Conservation (phyloP, 768 basidiomycete genomes). For the Cystoderma amianthinum region DNA sequence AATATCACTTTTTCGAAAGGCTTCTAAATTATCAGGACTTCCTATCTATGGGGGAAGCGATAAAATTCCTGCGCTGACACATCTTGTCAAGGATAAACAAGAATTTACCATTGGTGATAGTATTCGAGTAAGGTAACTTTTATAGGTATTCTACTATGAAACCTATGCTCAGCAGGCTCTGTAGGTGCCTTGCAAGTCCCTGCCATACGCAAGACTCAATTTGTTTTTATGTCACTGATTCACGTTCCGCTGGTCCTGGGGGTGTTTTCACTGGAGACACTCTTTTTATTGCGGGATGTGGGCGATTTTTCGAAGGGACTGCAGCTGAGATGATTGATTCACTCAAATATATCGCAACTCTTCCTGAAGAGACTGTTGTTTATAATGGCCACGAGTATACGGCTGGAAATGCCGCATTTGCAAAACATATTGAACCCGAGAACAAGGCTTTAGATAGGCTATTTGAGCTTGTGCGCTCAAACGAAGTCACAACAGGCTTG, state of each 20-base stretch:
- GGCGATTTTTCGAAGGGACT: slow-evolving; percentile 90
- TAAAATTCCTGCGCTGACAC: slow-evolving; percentile 57
- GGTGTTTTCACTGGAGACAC: slow-evolving; percentile 95
- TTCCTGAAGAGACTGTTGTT: slow-evolving; percentile 76
- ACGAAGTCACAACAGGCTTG: slow-evolving; percentile 67
- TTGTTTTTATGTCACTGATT: slow-evolving; percentile 73
- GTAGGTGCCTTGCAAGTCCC: slow-evolving; percentile 77
- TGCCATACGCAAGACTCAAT: slow-evolving; percentile 98
- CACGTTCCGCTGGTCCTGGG: slow-evolving; percentile 38
- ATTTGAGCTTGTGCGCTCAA: slow-evolving; percentile 45
- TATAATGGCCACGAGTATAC: slow-evolving; percentile 96
- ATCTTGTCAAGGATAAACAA: slow-evolving; percentile 75
- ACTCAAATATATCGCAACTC: slow-evolving; percentile 56
- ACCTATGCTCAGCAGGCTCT: slow-evolving; percentile 1
- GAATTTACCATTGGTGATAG: slow-evolving; percentile 68
- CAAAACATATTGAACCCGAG: slow-evolving; percentile 46
- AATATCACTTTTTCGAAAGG: slow-evolving; percentile 26
- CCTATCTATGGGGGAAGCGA: slow-evolving; percentile 80
- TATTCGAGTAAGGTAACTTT: slow-evolving; percentile 49
- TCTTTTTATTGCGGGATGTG: slow-evolving; percentile 83
- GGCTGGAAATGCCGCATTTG: slow-evolving; percentile 65
- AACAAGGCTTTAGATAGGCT: slow-evolving; percentile 60
- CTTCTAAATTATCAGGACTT: slow-evolving; percentile 34
- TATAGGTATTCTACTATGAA: not conserved
- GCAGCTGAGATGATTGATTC: slow-evolving; percentile 77